Evolutionary conservation across 768 basidiomycete genomes (phyloP), one percentile per base, ranked within the genome.

Genomic region (Cyclocybe aegerita): DNA sequence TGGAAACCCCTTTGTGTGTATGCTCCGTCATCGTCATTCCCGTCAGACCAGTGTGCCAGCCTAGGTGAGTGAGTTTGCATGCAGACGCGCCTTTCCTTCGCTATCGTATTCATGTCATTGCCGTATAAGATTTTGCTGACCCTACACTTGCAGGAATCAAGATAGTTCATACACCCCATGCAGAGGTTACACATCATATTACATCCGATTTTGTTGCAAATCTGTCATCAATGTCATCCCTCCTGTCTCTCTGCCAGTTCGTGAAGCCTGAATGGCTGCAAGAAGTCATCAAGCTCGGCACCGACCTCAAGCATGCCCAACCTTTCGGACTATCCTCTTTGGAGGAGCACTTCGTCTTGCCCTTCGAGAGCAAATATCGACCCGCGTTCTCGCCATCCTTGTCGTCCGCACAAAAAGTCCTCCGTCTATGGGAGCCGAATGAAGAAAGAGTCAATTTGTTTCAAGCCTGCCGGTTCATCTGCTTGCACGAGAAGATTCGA

Each of bases 181-280:
- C 71, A 0, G 68, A 76, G 15, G 71, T 81, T 11, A 90, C 87
- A 0, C 87, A 91, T 54, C 85, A 90, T 61, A 72, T 90, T 44
- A 73, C 75, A 3, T 57, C 80, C 4, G 74, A 73, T 15, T 81
- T 78, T 48, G 61, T 72, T 4, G 69, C 81, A n/a, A 77, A 72
- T 7, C 66, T 81, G 0, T 53, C 72, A 0, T 69, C 83, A 16
- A 81, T 81, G 0, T 67, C 77, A 0, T 87, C 88, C 9, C 72
- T 91, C 8, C 65, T 90, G 11, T 77, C 79, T 3, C 70, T 77
- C 0, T 73, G 78, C 10, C 72, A 76, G 9, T 76, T 90, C 42
- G 86, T 86, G 31, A 88, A 74, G 50, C 72, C 76, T 0, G 82
- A 85, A 41, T 92, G 89, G 89, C 65, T 90, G 17, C 64, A 66